Conservation (phyloP, 2,329 filamentous ascomycete genomes). For the Ceratocystis colombiana region DNA sequence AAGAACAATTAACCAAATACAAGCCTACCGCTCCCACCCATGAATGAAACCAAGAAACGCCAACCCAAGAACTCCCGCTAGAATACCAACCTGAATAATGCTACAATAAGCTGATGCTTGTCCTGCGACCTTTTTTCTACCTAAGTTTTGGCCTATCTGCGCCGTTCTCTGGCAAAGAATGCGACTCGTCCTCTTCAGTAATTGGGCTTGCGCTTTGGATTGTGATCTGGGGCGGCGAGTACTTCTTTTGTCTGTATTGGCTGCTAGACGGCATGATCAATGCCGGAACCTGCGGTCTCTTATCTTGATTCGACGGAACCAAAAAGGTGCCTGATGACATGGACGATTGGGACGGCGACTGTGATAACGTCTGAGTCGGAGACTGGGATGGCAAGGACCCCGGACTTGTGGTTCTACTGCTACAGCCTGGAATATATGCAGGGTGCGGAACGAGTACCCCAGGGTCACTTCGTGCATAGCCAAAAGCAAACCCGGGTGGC, state of each 20-base stretch:
- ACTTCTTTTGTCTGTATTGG: conserved; percentile 36
- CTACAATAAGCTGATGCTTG: background rate
- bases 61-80: background rate
- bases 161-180: background rate
- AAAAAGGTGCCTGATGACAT: conserved; percentile 22
- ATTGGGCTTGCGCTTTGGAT: conserved; percentile 30
- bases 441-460: conserved; percentile 36
- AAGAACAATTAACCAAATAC: background rate
- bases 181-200: conserved; percentile 27
- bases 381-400: conserved; percentile 25
- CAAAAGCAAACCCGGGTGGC: background rate
- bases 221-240: conserved; percentile 33
- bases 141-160: background rate
- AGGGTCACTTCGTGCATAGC: background rate
- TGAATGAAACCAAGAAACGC: conserved; percentile 1
- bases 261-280: conserved; percentile 35
- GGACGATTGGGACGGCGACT: conserved; percentile 7
- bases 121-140: background rate
- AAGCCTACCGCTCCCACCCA: background rate
- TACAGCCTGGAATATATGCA: conserved; percentile 38
- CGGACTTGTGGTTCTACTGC: conserved; percentile 30
- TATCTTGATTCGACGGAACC: background rate
- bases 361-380: background rate
- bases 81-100: background rate
- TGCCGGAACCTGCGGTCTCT: conserved; percentile 30